Conservation (phyloP, 2,329 filamentous ascomycete genomes). For the Aureobasidium sp. region DNA sequence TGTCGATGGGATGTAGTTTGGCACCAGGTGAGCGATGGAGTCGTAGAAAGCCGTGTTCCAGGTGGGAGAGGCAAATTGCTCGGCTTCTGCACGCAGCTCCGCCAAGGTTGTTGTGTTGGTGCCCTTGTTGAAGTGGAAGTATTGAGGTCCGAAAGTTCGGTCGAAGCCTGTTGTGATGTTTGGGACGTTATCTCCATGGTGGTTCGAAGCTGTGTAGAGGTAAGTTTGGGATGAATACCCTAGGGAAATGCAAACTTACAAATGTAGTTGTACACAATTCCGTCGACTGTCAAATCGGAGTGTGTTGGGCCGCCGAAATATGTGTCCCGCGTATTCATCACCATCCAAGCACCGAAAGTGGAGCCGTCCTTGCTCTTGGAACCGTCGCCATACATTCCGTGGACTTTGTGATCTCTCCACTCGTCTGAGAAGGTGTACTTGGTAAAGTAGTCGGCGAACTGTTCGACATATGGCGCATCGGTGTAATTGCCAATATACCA, state of each 20-base stretch:
- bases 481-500: constrained; percentile 51
- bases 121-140: constrained; percentile 54
- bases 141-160: constrained; percentile 55
- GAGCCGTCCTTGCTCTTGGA: constrained; percentile 41
- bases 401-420: constrained; percentile 50
- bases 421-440: constrained; percentile 55
- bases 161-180: constrained; percentile 58
- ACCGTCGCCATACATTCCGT: constrained; percentile 47
- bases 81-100: constrained; percentile 46
- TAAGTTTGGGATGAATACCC: not conserved
- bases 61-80: constrained; percentile 39
- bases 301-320: constrained; percentile 55
- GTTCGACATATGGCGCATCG: constrained; percentile 43
- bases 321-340: constrained; percentile 56
- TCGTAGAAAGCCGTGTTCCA: constrained; percentile 57
- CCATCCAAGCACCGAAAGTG: constrained; percentile 53
- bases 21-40: constrained; percentile 49
- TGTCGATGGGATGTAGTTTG: constrained; percentile 48
- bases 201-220: constrained; percentile 41
- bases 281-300: constrained; percentile 55
- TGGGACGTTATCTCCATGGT: constrained; percentile 54
- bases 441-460: constrained; percentile 54
- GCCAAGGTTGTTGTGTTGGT: constrained; percentile 37
- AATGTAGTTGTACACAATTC: constrained; percentile 58
- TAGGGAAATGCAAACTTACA: constrained; percentile 18